phyloP scores from a whole-genome alignment of 148 eudicot species.

The Rhododendron molle region DNA sequence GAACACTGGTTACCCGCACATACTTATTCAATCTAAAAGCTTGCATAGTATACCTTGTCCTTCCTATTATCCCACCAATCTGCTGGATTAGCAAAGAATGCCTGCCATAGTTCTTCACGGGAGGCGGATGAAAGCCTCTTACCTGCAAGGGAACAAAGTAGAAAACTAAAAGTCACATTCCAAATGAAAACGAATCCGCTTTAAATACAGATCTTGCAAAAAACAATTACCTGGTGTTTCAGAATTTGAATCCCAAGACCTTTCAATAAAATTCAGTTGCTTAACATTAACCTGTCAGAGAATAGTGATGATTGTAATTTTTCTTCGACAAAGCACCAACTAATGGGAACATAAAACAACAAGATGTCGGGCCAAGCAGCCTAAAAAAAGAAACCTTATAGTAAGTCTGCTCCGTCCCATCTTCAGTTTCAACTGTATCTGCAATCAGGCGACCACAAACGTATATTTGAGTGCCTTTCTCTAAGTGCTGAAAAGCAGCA shows the following conservation, averaged over 20 bases:
- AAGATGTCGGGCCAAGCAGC: not conserved
- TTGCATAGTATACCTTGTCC: conserved; percentile 56
- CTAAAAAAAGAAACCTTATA: conserved; percentile 64
- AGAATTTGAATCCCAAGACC: conserved; percentile 46
- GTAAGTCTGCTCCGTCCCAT: conserved; percentile 74
- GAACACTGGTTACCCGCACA: not conserved
- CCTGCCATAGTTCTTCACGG: conserved; percentile 85
- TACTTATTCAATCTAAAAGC: not conserved
- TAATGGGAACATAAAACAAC: not conserved
- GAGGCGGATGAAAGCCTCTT: conserved; percentile 42
- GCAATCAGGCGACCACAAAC: conserved; percentile 78
- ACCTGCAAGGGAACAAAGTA: conserved; percentile 29
- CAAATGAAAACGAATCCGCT: not conserved
- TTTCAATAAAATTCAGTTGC: conserved; percentile 81
- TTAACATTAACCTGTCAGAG: conserved; percentile 69
- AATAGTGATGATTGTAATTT: conserved; percentile 6
- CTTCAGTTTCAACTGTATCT: conserved; percentile 70
- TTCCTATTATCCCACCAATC: conserved; percentile 99
- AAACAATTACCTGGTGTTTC: conserved; percentile 34
- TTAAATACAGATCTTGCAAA: not conserved
- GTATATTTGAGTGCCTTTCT: conserved; percentile 78
- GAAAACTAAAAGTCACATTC: not conserved
- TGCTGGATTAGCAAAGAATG: conserved; percentile 87
- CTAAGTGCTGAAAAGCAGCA: conserved; percentile 71
- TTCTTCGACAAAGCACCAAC: not conserved